Evolutionary conservation across 805 yeast genomes (phyloP).

Genomic region (Ogataea nakhonphanomensis): DNA sequence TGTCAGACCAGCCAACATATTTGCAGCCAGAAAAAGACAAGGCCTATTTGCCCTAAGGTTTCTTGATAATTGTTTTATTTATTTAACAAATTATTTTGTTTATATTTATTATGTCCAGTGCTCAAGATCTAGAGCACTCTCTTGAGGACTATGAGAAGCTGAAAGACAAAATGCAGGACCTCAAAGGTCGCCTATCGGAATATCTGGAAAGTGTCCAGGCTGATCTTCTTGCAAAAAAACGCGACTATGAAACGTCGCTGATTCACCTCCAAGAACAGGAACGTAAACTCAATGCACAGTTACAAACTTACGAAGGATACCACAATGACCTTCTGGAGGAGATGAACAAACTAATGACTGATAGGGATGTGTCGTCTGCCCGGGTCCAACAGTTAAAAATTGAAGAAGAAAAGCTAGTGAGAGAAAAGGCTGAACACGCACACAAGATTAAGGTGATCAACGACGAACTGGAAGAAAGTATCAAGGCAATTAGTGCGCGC

Average conservation of each 20-base stretch:
- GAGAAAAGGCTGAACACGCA: constrained; percentile 26
- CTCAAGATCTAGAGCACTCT: constrained; percentile 18
- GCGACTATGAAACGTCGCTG: constrained; percentile 22
- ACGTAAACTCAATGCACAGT: constrained; percentile 17
- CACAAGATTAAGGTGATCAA: constrained; percentile 31
- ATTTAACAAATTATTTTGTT: constrained; percentile 2
- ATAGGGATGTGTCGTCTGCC: constrained; percentile 32
- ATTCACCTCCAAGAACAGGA: constrained; percentile 23
- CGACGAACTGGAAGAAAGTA: constrained; percentile 21
- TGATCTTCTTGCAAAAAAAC: constrained; percentile 22
- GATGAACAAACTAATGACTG: constrained; percentile 20
- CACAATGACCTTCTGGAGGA: constrained; percentile 22
- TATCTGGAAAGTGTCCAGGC: constrained; percentile 16
- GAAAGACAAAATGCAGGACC: constrained; percentile 22
- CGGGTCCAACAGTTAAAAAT: constrained; percentile 39
- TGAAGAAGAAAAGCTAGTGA: constrained; percentile 34
- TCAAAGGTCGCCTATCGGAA: constrained; percentile 16
- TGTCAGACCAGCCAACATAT: too few relatives aligned
- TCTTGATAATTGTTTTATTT: neutral
- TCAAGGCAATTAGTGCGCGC: constrained; percentile 25
- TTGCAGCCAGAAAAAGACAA: neutral
- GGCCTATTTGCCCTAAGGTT: neutral
- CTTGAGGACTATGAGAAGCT: constrained; percentile 22
- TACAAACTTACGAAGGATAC: constrained; percentile 15
- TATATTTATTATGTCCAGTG: constrained; percentile 14